Base-by-base conservation (phyloP, 768 basidiomycete genomes). In the Cystobasidium onofrii region DNA sequence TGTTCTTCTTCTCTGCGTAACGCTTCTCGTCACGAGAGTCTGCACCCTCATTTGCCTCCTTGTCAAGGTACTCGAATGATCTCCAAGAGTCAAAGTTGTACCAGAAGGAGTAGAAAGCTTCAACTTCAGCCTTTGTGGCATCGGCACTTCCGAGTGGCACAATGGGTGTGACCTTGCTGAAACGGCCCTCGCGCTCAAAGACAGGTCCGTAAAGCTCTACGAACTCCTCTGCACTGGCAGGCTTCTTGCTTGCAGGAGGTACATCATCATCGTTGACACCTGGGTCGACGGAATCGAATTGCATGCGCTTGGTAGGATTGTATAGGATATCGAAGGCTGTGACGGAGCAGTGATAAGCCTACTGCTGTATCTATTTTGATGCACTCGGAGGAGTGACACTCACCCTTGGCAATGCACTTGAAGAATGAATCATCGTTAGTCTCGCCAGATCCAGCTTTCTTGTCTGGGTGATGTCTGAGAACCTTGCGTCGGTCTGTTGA, bases 81-180 rank as follows among this genome's bases (percentile, higher is more conserved):
- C 95, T 85, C 95, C 95, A 99, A 77, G 89, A 91, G 82, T 97
- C 95, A 82, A 99, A 95, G 85, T 94, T 95, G 85, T 99, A 98
- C 92, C 93, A 99, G 82, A 95, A 96, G 82, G 97, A 90, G 84
- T 99, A 99, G 85, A 99, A 97, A 6, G 83, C 85, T 81, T 95
- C 91, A 67, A 97, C 94, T 71, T 87, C 86, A 76, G 86, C 86
- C 82, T 96, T 95, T 73, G 87, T 81, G 25, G 88, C 86, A 55
- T 90, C 85, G 74, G 85, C 82, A 33, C 81, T 82, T 12, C 94
- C 95, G 31, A 99, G 86, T 6, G 92, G 94, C 10, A 34, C 61
- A 7, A 92, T 91, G 15, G 93, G 92, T 80, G 90, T 82, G 67
- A 80, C 83, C 77, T 88, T 88, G 77, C 92, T 93, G 86, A 99